Conservation (phyloP, 129 eudicot species). For the Chrysanthemum lavandulifolium region DNA sequence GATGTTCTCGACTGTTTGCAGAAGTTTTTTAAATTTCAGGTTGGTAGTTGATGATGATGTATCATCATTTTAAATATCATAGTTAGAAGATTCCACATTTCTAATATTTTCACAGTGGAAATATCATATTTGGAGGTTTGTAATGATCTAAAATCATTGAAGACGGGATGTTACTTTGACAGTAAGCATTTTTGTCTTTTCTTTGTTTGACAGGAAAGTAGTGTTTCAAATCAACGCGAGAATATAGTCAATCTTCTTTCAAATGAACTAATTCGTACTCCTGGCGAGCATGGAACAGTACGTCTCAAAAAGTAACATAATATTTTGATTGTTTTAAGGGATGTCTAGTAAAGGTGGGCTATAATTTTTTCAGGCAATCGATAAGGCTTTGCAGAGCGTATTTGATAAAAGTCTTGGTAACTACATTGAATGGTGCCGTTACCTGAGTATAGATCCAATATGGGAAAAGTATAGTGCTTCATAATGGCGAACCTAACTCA, state of each 20-base stretch:
- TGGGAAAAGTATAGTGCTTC: slow-evolving; percentile 79
- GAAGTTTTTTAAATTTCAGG: slow-evolving; percentile 88
- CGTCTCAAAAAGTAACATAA: too few relatives aligned
- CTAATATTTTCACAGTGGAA: too few relatives aligned
- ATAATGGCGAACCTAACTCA: too few relatives aligned
- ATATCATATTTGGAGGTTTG: too few relatives aligned
- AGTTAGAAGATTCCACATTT: neutral
- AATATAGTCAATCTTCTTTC: slow-evolving; percentile 88
- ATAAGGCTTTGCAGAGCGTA: slow-evolving; percentile 79
- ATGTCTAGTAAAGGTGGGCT: too few relatives aligned
- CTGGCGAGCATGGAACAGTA: slow-evolving; percentile 38
- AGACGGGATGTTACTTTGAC: neutral
- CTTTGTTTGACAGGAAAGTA: slow-evolving; percentile 73
- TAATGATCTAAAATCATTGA: slow-evolving; percentile 9
- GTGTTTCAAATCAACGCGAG: slow-evolving; percentile 93
- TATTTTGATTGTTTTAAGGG: too few relatives aligned
- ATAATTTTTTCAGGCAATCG: too few relatives aligned
- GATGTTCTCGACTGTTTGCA: slow-evolving; percentile 92
- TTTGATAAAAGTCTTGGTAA: slow-evolving; percentile 85
- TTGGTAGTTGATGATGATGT: slow-evolving; percentile 29
- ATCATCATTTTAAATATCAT: too few relatives aligned
- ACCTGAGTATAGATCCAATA: slow-evolving; percentile 56
- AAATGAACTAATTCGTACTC: slow-evolving; percentile 29
- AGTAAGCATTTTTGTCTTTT: neutral
- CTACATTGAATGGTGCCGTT: slow-evolving; percentile 87